These are phyloP conservation scores for Komagataella phaffii DNA, from an alignment of 805 yeast species.

Conservation along the genomic window DNA sequence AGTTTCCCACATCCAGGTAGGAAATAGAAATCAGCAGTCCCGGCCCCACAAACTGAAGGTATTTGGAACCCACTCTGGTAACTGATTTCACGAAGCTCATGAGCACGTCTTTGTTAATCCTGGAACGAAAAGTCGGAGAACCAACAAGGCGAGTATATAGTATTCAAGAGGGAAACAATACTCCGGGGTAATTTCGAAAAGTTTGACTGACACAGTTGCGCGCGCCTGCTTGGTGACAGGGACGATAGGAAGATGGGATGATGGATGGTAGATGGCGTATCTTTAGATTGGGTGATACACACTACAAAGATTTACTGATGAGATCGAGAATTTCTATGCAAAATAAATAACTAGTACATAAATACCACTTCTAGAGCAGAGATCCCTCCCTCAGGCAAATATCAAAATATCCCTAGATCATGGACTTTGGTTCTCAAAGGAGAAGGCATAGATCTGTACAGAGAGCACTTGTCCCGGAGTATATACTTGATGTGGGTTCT, in stretches of 20 bases:
- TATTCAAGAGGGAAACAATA: not conserved
- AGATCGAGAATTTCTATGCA: not conserved
- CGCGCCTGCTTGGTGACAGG: not conserved
- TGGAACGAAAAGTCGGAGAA: not conserved
- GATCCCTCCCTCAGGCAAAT: not conserved
- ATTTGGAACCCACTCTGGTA: slow-evolving; percentile 21
- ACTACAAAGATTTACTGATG: not conserved
- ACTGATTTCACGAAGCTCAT: not conserved
- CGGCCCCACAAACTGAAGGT: slow-evolving; percentile 67
- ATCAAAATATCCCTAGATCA: not conserved
- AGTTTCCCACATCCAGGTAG: slow-evolving; percentile 91
- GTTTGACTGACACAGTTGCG: not conserved
- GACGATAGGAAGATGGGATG: not conserved
- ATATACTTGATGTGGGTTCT: slow-evolving; percentile 55
- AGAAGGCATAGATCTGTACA: slow-evolving; percentile 4
- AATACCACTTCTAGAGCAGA: not conserved
- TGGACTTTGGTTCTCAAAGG: not conserved
- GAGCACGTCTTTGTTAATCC: not conserved
- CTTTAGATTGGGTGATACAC: not conserved
- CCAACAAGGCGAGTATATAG: not conserved
- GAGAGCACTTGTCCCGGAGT: slow-evolving; percentile 43
- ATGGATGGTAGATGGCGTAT: too few relatives aligned
- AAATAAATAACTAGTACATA: not conserved
- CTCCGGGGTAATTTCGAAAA: not conserved
- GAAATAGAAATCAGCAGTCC: slow-evolving; percentile 84